Percentiles rank a stretch among this genome's conserved stretches.
Conservation (phyloP, 2,329 filamentous ascomycete species). For the Verticillium nonalfalfae region DNA sequence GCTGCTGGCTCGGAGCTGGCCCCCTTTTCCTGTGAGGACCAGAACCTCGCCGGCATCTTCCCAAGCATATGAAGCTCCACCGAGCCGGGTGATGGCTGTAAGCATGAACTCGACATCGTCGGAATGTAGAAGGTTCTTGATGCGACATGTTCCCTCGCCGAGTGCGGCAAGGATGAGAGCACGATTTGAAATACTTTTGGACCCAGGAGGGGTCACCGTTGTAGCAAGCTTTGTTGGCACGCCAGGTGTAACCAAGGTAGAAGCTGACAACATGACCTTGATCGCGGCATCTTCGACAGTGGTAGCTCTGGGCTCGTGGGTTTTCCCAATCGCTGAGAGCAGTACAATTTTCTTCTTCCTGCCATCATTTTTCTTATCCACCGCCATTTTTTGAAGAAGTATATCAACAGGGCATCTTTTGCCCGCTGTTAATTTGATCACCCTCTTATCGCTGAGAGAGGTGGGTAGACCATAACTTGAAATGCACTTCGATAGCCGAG, state of each 20-base stretch:
- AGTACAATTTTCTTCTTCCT: slow-evolving; percentile 94
- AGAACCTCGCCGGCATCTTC: slow-evolving; percentile 90
- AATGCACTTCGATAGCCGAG: slow-evolving; percentile 86
- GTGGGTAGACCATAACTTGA: slow-evolving; percentile 89
- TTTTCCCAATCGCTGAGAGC: slow-evolving; percentile 82
- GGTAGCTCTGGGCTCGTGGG: slow-evolving; percentile 80
- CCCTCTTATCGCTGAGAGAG: slow-evolving; percentile 74
- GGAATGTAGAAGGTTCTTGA: slow-evolving; percentile 90
- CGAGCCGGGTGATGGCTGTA: slow-evolving; percentile 77
- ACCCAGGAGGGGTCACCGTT: slow-evolving; percentile 82
- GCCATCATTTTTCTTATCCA: slow-evolving; percentile 98
- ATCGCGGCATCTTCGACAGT: slow-evolving; percentile 84
- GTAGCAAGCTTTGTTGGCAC: slow-evolving; percentile 60
- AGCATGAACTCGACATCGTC: slow-evolving; percentile 98
- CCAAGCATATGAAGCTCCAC: slow-evolving; percentile 87
- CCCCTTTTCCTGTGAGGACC: slow-evolving; percentile 86
- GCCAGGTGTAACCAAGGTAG: slow-evolving; percentile 66
- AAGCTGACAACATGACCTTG: slow-evolving; percentile 73
- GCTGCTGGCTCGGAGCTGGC: slow-evolving; percentile 67
- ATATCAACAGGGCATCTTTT: slow-evolving; percentile 84
- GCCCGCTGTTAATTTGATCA: slow-evolving; percentile 75
- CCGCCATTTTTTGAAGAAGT: slow-evolving; percentile 86
- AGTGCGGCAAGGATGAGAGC: slow-evolving; percentile 91
- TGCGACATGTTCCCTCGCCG: slow-evolving; percentile 75
- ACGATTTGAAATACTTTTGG: slow-evolving; percentile 96